Conservation (phyloP, 345 rosid species). For the Gossypium herbaceum region DNA sequence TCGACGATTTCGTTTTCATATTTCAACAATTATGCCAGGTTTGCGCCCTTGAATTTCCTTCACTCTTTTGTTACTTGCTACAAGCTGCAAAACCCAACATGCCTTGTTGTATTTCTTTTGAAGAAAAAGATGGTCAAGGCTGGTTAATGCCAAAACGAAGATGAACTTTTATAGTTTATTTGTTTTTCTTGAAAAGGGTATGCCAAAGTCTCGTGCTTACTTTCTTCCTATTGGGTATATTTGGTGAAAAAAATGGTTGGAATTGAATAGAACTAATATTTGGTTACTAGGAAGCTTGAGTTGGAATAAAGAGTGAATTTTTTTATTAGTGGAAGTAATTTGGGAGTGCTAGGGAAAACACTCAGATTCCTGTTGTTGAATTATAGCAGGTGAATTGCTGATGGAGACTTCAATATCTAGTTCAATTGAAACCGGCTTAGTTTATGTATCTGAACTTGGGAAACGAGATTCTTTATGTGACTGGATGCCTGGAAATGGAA, state of each 20-base stretch:
- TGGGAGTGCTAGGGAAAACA: background rate
- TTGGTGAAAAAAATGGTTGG: background rate
- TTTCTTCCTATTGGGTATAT: background rate
- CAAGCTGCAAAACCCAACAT: background rate
- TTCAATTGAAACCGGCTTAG: slow-evolving; percentile 37
- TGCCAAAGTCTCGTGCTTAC: background rate
- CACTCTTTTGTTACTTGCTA: background rate
- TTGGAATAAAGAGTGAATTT: background rate
- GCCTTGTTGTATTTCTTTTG: background rate
- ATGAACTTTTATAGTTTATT: background rate
- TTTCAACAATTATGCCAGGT: background rate
- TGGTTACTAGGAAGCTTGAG: background rate
- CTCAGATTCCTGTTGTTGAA: background rate
- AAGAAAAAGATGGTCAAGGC: background rate
- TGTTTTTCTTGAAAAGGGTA: background rate
- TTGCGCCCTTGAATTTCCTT: background rate
- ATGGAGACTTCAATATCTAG: slow-evolving; percentile 34
- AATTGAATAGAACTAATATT: slow-evolving; percentile 1
- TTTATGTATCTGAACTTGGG: slow-evolving; percentile 34
- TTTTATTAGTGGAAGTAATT: slow-evolving; percentile 7
- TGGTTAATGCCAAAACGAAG: background rate
- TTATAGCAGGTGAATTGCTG: slow-evolving; percentile 18
- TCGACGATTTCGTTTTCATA: background rate
- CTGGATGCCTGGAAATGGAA: slow-evolving; percentile 33
- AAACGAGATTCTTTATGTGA: slow-evolving; percentile 30